phyloP scores from a whole-genome alignment of 805 yeast genomes.

The Schwanniomyces pseudopolymorphus region DNA sequence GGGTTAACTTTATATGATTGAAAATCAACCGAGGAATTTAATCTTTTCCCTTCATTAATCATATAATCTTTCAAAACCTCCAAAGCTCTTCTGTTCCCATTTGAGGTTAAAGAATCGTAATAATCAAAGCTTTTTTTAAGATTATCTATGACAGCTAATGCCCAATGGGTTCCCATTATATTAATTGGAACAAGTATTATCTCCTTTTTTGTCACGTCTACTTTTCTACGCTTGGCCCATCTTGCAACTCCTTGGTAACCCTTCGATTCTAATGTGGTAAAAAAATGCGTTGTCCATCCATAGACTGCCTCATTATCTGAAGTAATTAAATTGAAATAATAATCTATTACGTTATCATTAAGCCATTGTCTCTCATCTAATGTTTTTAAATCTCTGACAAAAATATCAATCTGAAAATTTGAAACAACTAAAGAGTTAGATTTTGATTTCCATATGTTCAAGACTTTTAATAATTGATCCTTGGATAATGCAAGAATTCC shows the following conservation, averaged over 20 bases:
- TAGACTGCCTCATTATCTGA: slow-evolving; percentile 46
- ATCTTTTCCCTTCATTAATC: slow-evolving; percentile 61
- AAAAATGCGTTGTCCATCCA: slow-evolving; percentile 88
- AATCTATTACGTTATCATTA: slow-evolving; percentile 88
- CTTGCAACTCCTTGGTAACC: slow-evolving; percentile 61
- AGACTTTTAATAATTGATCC: slow-evolving; percentile 10
- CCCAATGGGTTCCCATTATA: slow-evolving; percentile 85
- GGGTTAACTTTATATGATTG: slow-evolving; percentile 24
- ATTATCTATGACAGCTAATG: slow-evolving; percentile 76
- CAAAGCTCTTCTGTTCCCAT: slow-evolving; percentile 44
- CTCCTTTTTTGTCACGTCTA: slow-evolving; percentile 58
- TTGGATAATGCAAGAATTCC: slow-evolving; percentile 10
- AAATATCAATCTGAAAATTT: slow-evolving; percentile 55
- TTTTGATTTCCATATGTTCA: slow-evolving; percentile 10
- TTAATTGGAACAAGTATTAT: slow-evolving; percentile 84
- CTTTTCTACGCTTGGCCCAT: slow-evolving; percentile 27
- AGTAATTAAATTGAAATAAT: slow-evolving; percentile 60
- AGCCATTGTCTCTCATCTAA: slow-evolving; percentile 76
- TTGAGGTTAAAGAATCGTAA: slow-evolving; percentile 69
- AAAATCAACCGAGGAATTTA: slow-evolving; percentile 20
- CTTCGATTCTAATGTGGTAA: slow-evolving; percentile 61
- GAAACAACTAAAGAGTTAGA: slow-evolving; percentile 10
- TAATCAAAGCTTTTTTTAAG: slow-evolving; percentile 57
- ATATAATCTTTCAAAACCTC: slow-evolving; percentile 59
- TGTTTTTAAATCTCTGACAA: slow-evolving; percentile 67